A percentile compares a stretch with the other conserved stretches of the same genome.
Conservation (phyloP, 2,329 filamentous ascomycete genomes). For the Paraphoma sp. region DNA sequence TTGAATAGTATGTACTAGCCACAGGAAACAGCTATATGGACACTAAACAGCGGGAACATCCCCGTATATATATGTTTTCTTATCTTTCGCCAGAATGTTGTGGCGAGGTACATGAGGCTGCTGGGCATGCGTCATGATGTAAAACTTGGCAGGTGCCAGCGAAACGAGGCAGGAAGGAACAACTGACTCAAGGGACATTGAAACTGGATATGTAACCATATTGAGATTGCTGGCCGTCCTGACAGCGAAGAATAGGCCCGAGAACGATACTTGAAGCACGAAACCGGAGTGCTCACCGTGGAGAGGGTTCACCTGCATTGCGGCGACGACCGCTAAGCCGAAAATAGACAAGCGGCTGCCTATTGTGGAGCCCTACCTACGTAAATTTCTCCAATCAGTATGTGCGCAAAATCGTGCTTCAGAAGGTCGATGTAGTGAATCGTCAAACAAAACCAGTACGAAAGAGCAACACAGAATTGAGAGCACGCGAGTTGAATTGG, state of each 20-base stretch:
- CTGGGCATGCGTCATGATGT: slow-evolving; percentile 43
- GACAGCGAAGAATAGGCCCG: too few species aligned
- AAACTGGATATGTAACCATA: background rate
- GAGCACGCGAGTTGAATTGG: slow-evolving; percentile 17
- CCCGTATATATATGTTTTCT: slow-evolving; percentile 14
- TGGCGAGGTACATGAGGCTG: slow-evolving; percentile 29
- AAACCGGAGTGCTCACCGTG: too few species aligned
- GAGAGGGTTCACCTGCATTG: too few species aligned
- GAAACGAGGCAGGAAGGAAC: slow-evolving; percentile 14
- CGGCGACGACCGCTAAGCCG: too few species aligned
- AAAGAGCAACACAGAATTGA: slow-evolving; percentile 3
- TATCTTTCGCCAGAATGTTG: slow-evolving; percentile 14
- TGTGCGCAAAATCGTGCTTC: too few species aligned
- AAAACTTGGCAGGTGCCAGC: slow-evolving; percentile 35
- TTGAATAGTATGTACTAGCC: background rate
- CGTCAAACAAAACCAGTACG: too few species aligned
- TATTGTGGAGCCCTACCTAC: too few species aligned
- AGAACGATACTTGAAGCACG: too few species aligned
- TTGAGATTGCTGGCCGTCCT: too few species aligned
- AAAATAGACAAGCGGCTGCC: too few species aligned
- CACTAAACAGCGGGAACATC: slow-evolving; percentile 5
- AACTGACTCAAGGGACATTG: slow-evolving; percentile 9
- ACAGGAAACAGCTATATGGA: background rate
- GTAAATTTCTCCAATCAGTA: too few species aligned
- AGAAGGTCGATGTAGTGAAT: too few species aligned